These are phyloP conservation scores for Chaetomiaceae sp. DNA, from an alignment of 2,329 filamentous ascomycete genomes.

Conservation along the genomic window DNA sequence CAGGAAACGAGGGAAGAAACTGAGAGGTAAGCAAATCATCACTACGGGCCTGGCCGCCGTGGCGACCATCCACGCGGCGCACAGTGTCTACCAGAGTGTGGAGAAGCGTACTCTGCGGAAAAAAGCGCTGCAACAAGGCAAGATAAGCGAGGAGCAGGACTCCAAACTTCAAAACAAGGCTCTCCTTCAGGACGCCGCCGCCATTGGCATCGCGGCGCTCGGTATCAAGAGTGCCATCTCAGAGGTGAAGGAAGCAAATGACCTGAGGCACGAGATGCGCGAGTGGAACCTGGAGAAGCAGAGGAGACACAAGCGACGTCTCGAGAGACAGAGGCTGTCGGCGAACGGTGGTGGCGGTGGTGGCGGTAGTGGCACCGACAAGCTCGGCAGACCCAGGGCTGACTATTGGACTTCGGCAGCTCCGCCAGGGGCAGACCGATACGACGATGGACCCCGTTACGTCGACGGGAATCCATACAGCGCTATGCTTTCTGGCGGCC, in stretches of 20 bases:
- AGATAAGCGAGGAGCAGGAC: slow-evolving; percentile 47
- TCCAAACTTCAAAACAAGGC: slow-evolving; percentile 55
- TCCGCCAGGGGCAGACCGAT: slow-evolving; percentile 37
- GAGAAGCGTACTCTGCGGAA: slow-evolving; percentile 51
- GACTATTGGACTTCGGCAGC: slow-evolving; percentile 43
- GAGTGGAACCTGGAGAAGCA: slow-evolving; percentile 48
- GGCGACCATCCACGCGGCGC: slow-evolving; percentile 57
- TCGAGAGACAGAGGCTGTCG: slow-evolving; percentile 33
- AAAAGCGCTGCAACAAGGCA: slow-evolving; percentile 51
- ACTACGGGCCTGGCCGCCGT: slow-evolving; percentile 54
- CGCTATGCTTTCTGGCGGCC: slow-evolving; percentile 39
- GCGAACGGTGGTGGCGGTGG: slow-evolving; percentile 17
- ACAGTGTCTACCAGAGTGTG: slow-evolving; percentile 56
- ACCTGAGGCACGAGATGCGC: slow-evolving; percentile 45
- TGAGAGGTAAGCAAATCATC: slow-evolving; percentile 59
- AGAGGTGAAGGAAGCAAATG: slow-evolving; percentile 53
- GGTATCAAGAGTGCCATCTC: slow-evolving; percentile 54
- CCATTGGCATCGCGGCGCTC: slow-evolving; percentile 53
- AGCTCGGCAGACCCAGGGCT: slow-evolving; percentile 37
- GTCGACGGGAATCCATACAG: slow-evolving; percentile 46
- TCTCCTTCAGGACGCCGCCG: slow-evolving; percentile 54
- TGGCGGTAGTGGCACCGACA: slow-evolving; percentile 20
- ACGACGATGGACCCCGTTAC: slow-evolving; percentile 44
- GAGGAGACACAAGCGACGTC: slow-evolving; percentile 46
- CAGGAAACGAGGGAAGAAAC: slow-evolving; percentile 50